A percentile compares a stretch with the other conserved stretches of the same genome.
phyloP scores from a whole-genome alignment of 163 green algal genomes.

The Prototheca wickerhamii region DNA sequence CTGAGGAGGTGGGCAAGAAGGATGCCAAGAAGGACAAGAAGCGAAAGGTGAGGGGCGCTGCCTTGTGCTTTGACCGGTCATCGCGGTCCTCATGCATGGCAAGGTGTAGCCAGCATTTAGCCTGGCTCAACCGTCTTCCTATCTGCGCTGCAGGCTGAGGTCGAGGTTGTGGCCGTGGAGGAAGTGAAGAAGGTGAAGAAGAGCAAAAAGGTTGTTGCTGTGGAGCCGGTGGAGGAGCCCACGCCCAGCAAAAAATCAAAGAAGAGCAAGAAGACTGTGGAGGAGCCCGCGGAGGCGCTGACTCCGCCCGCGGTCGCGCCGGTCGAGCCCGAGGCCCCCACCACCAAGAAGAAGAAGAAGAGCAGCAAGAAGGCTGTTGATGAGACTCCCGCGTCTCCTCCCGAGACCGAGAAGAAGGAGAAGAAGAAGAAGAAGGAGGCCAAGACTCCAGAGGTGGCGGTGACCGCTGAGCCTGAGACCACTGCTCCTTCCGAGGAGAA shows the following conservation, averaged over 20 bases:
- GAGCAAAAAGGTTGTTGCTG: neutral
- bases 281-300: neutral
- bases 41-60: too few species aligned
- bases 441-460: neutral
- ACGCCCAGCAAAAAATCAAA: neutral
- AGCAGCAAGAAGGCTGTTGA: neutral
- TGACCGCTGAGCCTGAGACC: neutral
- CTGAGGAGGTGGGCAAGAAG: slow-evolving; percentile 16
- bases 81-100: too few species aligned
- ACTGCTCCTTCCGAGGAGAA: slow-evolving; percentile 2
- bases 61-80: too few species aligned
- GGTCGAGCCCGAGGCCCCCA: neutral
- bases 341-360: neutral
- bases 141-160: too few species aligned
- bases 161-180: too few species aligned
- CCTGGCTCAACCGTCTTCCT: too few species aligned
- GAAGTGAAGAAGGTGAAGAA: slow-evolving; percentile 13
- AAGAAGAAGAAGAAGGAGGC: slow-evolving; percentile 18
- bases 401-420: slow-evolving; percentile 36
- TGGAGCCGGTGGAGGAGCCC: neutral
- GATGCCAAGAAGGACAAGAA: slow-evolving; percentile 3
- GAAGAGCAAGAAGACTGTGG: neutral
- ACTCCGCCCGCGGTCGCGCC: too few species aligned
- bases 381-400: too few species aligned
- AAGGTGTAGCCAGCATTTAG: too few species aligned